Evolutionary conservation across 2,329 filamentous ascomycete species (phyloP).

Genomic region (Canariomyces notabilis): DNA sequence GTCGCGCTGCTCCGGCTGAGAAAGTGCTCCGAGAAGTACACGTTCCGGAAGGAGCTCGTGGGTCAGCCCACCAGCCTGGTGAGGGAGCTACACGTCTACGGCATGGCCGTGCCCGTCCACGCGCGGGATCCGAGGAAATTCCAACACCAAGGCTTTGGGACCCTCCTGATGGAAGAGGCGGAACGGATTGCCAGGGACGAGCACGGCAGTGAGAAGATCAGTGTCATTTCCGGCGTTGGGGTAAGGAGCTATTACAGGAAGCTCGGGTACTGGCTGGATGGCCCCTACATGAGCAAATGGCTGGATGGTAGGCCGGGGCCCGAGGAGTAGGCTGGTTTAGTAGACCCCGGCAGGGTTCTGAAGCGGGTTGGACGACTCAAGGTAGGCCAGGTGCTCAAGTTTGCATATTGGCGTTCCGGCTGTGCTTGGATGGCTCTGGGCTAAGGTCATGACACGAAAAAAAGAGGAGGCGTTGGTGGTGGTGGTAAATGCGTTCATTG

Average conservation of each 20-base stretch:
- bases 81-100: slow-evolving; percentile 92
- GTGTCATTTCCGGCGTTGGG: slow-evolving; percentile 95
- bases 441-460: too few species aligned
- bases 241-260: slow-evolving; percentile 93
- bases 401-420: too few species aligned
- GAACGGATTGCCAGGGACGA: slow-evolving; percentile 92
- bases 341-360: too few species aligned
- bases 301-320: slow-evolving; percentile 43
- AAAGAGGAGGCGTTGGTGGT: too few species aligned
- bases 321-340: slow-evolving; percentile 6
- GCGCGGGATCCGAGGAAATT: slow-evolving; percentile 93
- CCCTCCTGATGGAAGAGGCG: slow-evolving; percentile 94
- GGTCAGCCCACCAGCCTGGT: slow-evolving; percentile 88
- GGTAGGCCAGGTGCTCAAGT: too few species aligned
- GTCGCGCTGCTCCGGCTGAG: slow-evolving; percentile 84
- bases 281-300: slow-evolving; percentile 74
- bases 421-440: too few species aligned
- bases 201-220: slow-evolving; percentile 89
- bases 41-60: slow-evolving; percentile 80
- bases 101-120: slow-evolving; percentile 94
- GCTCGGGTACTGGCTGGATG: slow-evolving; percentile 89
- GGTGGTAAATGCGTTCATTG: too few species aligned
- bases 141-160: slow-evolving; percentile 96
- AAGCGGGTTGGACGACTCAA: too few species aligned
- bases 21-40: slow-evolving; percentile 88